phyloP scores from a whole-genome alignment of 371 early-diverging fungal species.

The Syncephalastrum sp. region DNA sequence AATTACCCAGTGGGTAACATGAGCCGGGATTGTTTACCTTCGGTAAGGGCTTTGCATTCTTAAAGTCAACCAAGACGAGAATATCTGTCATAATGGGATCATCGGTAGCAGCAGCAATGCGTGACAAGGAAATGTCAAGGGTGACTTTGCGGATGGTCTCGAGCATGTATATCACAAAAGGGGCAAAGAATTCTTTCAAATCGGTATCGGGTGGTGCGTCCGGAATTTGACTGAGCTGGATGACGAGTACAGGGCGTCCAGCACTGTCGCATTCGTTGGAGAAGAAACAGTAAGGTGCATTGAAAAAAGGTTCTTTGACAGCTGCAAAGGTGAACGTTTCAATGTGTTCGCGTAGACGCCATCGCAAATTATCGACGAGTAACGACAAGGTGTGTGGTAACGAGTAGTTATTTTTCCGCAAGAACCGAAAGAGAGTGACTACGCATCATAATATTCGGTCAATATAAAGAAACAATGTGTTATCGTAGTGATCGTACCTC shows the following conservation, averaged over 20 bases:
- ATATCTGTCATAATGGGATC: constrained; percentile 30
- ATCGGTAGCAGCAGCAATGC: constrained; percentile 11
- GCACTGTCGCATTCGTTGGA: constrained; percentile 35
- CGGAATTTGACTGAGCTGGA: constrained; percentile 36
- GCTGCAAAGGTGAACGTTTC: constrained; percentile 17
- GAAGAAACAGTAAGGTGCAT: constrained; percentile 27
- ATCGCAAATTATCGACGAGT: constrained; percentile 38
- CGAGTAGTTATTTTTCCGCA: constrained; percentile 34
- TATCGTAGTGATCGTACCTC: constrained; percentile 16
- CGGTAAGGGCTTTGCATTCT: constrained; percentile 33
- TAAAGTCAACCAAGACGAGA: constrained; percentile 38
- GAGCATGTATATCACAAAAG: constrained; percentile 37
- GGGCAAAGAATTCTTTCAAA: constrained; percentile 23
- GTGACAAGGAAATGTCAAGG: constrained; percentile 22
- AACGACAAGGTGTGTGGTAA: constrained; percentile 34
- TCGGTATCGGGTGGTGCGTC: constrained; percentile 10
- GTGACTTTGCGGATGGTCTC: constrained; percentile 34
- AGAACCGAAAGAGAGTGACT: constrained; percentile 46
- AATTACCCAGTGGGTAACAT: neutral
- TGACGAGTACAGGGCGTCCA: constrained; percentile 33
- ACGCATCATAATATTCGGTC: neutral
- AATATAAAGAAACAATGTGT: neutral
- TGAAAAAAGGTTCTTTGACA: constrained; percentile 21
- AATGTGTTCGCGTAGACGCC: constrained; percentile 36
- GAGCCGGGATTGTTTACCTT: constrained; percentile 20